A percentile compares a stretch with the other conserved stretches of the same genome.
Evolutionary conservation across 108 stramenopile genomes (phyloP).

Genomic region (Nitzschia palea): DNA sequence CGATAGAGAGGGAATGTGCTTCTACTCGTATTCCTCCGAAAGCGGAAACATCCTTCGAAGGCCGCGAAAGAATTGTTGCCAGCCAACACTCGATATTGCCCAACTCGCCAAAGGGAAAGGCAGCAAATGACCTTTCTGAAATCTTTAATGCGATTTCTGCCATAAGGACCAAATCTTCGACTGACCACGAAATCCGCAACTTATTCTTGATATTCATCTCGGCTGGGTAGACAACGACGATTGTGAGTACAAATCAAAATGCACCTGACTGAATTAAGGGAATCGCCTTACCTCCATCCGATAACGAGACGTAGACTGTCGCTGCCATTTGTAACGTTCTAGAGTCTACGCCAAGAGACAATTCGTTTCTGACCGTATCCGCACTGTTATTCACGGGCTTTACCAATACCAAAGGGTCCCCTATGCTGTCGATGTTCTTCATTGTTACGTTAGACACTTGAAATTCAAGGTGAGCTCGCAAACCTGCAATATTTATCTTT

Average conservation of each 20-base stretch:
- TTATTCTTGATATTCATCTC: constrained; percentile 53
- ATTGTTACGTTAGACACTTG: constrained; percentile 46
- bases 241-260: background rate
- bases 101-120: constrained; percentile 49
- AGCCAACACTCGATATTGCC: constrained; percentile 60
- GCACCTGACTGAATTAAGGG: background rate
- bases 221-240: constrained; percentile 1
- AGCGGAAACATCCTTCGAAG: constrained; percentile 6
- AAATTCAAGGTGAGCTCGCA: constrained; percentile 38
- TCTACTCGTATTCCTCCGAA: constrained; percentile 17
- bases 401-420: constrained; percentile 49
- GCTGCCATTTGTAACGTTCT: constrained; percentile 38
- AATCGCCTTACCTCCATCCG: constrained; percentile 41
- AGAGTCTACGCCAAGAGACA: constrained; percentile 52
- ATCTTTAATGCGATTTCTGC: constrained; percentile 41
- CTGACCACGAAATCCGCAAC: constrained; percentile 31
- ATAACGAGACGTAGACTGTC: constrained; percentile 27
- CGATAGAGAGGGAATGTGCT: constrained; percentile 27
- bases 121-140: constrained; percentile 44
- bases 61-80: constrained; percentile 39
- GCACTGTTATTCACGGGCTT: constrained; percentile 37
- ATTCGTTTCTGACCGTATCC: constrained; percentile 41
- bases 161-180: constrained; percentile 35
- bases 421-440: constrained; percentile 60
- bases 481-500: constrained; percentile 41